These are phyloP conservation scores for Populus davidiana DNA, from an alignment of 345 rosid genomes.

Conservation along the genomic window DNA sequence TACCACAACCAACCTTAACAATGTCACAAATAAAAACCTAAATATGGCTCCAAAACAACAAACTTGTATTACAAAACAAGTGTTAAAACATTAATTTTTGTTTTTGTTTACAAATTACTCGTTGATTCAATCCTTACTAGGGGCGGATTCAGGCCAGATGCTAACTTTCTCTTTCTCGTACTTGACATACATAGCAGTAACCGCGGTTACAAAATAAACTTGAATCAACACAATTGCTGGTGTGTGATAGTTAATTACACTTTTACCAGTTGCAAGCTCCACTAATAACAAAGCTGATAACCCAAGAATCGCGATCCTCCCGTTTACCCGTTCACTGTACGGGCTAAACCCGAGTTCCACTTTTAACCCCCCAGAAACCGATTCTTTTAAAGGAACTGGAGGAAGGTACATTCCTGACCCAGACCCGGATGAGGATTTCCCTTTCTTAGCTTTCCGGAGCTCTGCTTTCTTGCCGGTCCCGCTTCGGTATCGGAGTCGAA, in stretches of 20 bases:
- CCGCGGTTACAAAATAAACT: slow-evolving; percentile 70
- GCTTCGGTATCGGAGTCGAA: slow-evolving; percentile 62
- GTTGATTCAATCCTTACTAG: slow-evolving; percentile 2
- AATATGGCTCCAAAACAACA: background rate
- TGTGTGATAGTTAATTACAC: slow-evolving; percentile 72
- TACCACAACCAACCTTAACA: no score
- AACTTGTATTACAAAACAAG: background rate
- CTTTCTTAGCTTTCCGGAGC: slow-evolving; percentile 62
- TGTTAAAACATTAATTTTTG: background rate
- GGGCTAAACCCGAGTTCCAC: slow-evolving; percentile 80
- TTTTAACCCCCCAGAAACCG: slow-evolving; percentile 62
- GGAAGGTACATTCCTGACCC: slow-evolving; percentile 53
- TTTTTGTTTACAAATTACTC: background rate
- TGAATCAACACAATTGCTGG: slow-evolving; percentile 68
- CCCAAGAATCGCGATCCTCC: slow-evolving; percentile 69
- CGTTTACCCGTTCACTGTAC: slow-evolving; percentile 69
- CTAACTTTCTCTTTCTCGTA: slow-evolving; percentile 73
- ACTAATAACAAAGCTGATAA: slow-evolving; percentile 68
- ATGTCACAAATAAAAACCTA: background rate
- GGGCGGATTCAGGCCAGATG: slow-evolving; percentile 59
- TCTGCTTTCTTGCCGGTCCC: slow-evolving; percentile 91
- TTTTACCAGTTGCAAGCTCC: slow-evolving; percentile 88
- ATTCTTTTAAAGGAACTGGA: slow-evolving; percentile 66
- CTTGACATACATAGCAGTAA: slow-evolving; percentile 57
- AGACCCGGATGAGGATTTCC: slow-evolving; percentile 30